Evolutionary conservation across 805 yeast species (phyloP), one percentile per base, ranked within the genome.

Genomic region (Ogataea methylovora): DNA sequence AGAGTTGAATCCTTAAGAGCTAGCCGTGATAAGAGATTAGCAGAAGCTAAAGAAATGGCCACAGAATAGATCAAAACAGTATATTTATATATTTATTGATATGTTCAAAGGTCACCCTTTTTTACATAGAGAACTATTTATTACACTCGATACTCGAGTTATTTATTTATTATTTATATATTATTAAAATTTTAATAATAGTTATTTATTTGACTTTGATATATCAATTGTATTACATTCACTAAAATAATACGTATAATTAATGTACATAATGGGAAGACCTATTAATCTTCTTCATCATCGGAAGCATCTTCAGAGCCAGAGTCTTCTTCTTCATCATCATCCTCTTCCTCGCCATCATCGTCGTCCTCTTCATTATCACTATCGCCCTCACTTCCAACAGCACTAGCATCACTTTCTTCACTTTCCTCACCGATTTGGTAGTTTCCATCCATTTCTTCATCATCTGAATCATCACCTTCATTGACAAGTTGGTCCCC

Each of bases 1-100:
- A 57, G 71, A 46, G 45, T 65, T 22, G 46, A 51, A 15, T 56
- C 58, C 24, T 49, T 67, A 30, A 48, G 58, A 25, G 61, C 57
- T 28, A 52, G 63, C 20, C 61, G 71, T 47, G 63, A 56, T 8
- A 11, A 5, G 11, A 17, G 26, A n/a, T n/a, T n/a, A n/a, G n/a
- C n/a, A n/a, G n/a, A 10, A 36, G 33, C 12, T 33, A 34, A n/a
- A n/a, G n/a, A n/a, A n/a, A n/a, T n/a, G n/a, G n/a, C n/a, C n/a
- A n/a, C n/a, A n/a, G n/a, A n/a, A n/a, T n/a, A n/a, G n/a, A n/a
- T n/a, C n/a, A n/a, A n/a, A n/a, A n/a, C n/a, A n/a, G n/a, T n/a
- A n/a, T n/a, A n/a, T n/a, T n/a, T n/a, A n/a, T n/a, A n/a, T n/a
- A n/a, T n/a, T n/a, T n/a, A n/a, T n/a, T n/a, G n/a, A n/a, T n/a